Evolutionary conservation across 305 asterid genomes (phyloP).

Genomic region (Fraxinus dipetala): DNA sequence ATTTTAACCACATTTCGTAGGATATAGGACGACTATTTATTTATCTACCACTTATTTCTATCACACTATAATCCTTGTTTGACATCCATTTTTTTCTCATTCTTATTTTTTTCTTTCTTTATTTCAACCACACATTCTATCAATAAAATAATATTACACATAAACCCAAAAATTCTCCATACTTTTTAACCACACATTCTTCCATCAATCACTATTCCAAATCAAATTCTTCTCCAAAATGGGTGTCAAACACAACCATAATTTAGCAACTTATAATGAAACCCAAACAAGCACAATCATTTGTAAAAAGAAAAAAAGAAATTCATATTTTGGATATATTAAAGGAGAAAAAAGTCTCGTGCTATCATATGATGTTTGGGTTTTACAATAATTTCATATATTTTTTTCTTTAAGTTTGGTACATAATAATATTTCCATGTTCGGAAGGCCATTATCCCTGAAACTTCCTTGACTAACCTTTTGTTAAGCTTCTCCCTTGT

Average conservation of each 20-base stretch:
- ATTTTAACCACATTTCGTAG: too few relatives aligned
- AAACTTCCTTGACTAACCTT: constrained; percentile 55
- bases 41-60: neutral
- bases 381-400: neutral
- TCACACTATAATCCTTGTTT: neutral
- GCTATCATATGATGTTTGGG: neutral
- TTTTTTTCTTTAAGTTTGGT: neutral
- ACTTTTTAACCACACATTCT: too few relatives aligned
- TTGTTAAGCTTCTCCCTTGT: constrained; percentile 81
- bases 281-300: neutral
- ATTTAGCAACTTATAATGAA: neutral
- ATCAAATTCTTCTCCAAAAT: too few relatives aligned
- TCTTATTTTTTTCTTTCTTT: too few relatives aligned
- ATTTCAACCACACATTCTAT: too few relatives aligned
- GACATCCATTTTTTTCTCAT: too few relatives aligned
- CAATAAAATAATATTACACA: too few relatives aligned
- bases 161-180: too few relatives aligned
- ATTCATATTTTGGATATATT: neutral
- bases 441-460: constrained; percentile 5
- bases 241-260: too few relatives aligned
- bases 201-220: too few relatives aligned
- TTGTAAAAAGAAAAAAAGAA: neutral
- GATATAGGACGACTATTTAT: neutral
- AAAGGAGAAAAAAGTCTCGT: neutral
- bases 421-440: neutral